A percentile compares a stretch with the other conserved stretches of the same genome.
These are phyloP conservation scores for Triangularia verruculosa DNA, from an alignment of 2,329 filamentous ascomycete species.

Conservation along the genomic window DNA sequence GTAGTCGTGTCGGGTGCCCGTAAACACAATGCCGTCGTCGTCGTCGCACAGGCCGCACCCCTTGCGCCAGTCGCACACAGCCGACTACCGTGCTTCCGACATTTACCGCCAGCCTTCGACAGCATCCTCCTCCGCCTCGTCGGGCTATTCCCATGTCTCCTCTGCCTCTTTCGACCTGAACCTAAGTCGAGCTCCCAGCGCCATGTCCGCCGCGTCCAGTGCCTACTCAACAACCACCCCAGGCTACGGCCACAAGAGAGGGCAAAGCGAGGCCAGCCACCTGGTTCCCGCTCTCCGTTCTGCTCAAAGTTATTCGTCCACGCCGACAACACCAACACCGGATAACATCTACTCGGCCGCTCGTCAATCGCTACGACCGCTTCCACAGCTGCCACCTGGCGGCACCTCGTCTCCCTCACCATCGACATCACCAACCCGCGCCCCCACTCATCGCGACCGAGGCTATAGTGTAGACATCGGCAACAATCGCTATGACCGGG, in stretches of 20 bases:
- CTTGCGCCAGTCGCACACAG: conserved; percentile 54
- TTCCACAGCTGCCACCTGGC: conserved; percentile 60
- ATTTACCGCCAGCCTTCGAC: conserved; percentile 65
- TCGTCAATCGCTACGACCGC: conserved; percentile 72
- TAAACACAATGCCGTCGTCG: conserved; percentile 31
- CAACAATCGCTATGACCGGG: conserved; percentile 48
- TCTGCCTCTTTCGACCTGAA: conserved; percentile 49
- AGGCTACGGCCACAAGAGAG: conserved; percentile 62
- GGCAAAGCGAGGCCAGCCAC: conserved; percentile 67
- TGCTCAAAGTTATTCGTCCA: conserved; percentile 37
- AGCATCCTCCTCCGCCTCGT: conserved; percentile 68
- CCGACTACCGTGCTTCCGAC: conserved; percentile 40
- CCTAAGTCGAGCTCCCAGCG: conserved; percentile 59
- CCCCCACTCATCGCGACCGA: conserved; percentile 49
- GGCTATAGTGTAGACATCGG: conserved; percentile 54
- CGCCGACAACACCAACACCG: conserved; percentile 45
- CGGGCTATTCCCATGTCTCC: conserved; percentile 56
- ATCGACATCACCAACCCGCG: conserved; percentile 31
- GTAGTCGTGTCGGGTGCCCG: conserved; percentile 13
- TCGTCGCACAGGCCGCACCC: conserved; percentile 54
- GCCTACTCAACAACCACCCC: conserved; percentile 41
- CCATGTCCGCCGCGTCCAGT: conserved; percentile 68
- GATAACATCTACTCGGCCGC: conserved; percentile 68
- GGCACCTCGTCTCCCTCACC: not conserved
- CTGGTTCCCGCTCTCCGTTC: conserved; percentile 48